Evolutionary conservation across 2,329 filamentous ascomycete species (phyloP).

Genomic region (Aspergillus brasiliensis): DNA sequence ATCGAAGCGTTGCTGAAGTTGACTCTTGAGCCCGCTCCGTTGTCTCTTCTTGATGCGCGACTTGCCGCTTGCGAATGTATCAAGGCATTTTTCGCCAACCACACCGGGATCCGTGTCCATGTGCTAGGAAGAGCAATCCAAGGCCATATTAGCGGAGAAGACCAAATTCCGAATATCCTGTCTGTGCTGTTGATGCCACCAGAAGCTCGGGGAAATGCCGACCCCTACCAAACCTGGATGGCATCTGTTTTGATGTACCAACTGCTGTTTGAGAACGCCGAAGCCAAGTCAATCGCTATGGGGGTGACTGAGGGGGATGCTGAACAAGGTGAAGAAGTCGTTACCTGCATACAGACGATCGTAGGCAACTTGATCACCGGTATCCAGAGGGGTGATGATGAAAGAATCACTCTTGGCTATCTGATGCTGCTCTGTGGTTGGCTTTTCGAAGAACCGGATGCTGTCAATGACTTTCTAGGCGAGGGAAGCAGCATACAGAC

Average conservation of each 20-base stretch:
- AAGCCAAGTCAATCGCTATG: slow-evolving; percentile 79
- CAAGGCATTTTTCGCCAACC: slow-evolving; percentile 86
- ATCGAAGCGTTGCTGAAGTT: slow-evolving; percentile 91
- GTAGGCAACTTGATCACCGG: slow-evolving; percentile 82
- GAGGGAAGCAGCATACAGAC: slow-evolving; percentile 93
- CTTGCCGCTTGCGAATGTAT: slow-evolving; percentile 86
- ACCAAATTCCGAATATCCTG: slow-evolving; percentile 86
- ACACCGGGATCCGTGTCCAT: slow-evolving; percentile 78
- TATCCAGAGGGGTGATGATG: slow-evolving; percentile 74
- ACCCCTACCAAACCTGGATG: slow-evolving; percentile 90
- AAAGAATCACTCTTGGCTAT: slow-evolving; percentile 79
- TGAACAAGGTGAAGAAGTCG: slow-evolving; percentile 86
- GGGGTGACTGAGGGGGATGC: slow-evolving; percentile 86
- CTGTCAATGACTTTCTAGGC: slow-evolving; percentile 87
- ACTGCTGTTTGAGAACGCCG: slow-evolving; percentile 75
- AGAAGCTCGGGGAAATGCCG: slow-evolving; percentile 62
- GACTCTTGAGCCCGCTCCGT: slow-evolving; percentile 67
- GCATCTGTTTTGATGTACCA: slow-evolving; percentile 85
- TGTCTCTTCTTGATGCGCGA: slow-evolving; percentile 74
- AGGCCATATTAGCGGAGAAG: slow-evolving; percentile 73
- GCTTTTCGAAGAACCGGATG: slow-evolving; percentile 89
- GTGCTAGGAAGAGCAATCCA: slow-evolving; percentile 88
- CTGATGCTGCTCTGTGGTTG: slow-evolving; percentile 86
- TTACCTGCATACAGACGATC: slow-evolving; percentile 88
- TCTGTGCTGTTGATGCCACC: slow-evolving; percentile 75